phyloP scores from a whole-genome alignment of 148 eudicot species.

The Chenopodium suecicum region DNA sequence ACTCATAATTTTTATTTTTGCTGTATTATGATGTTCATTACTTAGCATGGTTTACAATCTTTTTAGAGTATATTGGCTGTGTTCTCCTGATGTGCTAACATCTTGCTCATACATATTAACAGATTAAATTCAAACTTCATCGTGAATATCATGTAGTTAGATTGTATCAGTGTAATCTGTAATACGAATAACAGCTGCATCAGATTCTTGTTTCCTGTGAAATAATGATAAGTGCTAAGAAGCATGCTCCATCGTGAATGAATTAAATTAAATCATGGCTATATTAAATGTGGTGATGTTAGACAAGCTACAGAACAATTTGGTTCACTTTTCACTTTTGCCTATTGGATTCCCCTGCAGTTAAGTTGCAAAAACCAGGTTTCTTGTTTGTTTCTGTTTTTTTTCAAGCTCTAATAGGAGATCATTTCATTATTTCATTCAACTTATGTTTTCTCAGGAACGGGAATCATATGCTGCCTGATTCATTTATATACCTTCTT shows the following conservation, averaged over 20 bases:
- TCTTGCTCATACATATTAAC: not conserved
- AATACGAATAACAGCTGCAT: not conserved
- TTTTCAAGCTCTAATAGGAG: not conserved
- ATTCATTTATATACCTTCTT: constrained; percentile 78
- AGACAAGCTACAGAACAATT: not conserved
- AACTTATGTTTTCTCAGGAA: constrained; percentile 45
- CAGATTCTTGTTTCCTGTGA: not conserved
- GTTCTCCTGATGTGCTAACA: not conserved
- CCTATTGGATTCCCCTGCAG: not conserved
- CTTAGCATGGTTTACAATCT: too few relatives aligned
- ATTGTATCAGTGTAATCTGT: not conserved
- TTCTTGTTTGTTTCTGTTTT: not conserved
- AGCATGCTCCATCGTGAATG: not conserved
- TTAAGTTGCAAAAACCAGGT: not conserved
- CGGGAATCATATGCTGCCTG: constrained; percentile 79
- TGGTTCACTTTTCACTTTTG: not conserved
- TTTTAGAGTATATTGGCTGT: not conserved
- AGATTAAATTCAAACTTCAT: not conserved
- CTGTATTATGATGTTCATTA: not conserved
- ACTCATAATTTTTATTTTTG: not conserved
- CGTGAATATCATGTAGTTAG: not conserved
- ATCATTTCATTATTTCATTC: not conserved
- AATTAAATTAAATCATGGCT: not conserved
- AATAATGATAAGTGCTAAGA: not conserved
- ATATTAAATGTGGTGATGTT: not conserved